These are phyloP conservation scores for Pluteus cervinus DNA, from an alignment of 768 basidiomycete genomes.

Conservation along the genomic window DNA sequence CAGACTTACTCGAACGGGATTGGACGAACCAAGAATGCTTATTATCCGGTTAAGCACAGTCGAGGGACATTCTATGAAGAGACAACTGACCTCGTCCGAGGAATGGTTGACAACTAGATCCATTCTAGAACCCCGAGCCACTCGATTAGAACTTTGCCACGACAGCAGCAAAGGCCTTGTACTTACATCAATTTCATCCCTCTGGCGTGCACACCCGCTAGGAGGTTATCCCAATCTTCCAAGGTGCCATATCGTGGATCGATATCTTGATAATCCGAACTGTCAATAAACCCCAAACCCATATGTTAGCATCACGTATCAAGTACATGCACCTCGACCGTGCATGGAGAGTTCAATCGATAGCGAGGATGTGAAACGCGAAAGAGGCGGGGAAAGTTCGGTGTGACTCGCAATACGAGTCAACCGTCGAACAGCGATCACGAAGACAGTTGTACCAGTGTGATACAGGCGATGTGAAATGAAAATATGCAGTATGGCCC, in stretches of 20 bases:
- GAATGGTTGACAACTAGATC: slow-evolving; percentile 75
- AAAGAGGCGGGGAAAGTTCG: no score
- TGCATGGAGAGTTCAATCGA: no score
- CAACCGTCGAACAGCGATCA: slow-evolving; percentile 3
- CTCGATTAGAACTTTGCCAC: neutral
- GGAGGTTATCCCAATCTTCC: slow-evolving; percentile 50
- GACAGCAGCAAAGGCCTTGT: neutral
- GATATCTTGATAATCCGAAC: slow-evolving; percentile 60
- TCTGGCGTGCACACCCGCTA: slow-evolving; percentile 48
- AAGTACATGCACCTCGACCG: no score
- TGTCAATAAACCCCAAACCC: slow-evolving; percentile 13
- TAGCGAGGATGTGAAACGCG: no score
- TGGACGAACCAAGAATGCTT: slow-evolving; percentile 71
- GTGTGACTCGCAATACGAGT: neutral
- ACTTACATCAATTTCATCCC: slow-evolving; percentile 69
- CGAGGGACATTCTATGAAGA: neutral
- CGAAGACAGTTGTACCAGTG: no score
- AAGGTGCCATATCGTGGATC: slow-evolving; percentile 63
- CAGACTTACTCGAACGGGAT: slow-evolving; percentile 42
- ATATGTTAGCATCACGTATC: no score
- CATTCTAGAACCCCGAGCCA: slow-evolving; percentile 38
- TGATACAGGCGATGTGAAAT: no score
- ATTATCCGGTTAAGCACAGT: neutral
- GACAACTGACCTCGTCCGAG: slow-evolving; percentile 47
- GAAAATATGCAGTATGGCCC: no score